These are phyloP conservation scores for Penicillium desertorum DNA, from an alignment of 495 filamentous ascomycete genomes.

Conservation along the genomic window DNA sequence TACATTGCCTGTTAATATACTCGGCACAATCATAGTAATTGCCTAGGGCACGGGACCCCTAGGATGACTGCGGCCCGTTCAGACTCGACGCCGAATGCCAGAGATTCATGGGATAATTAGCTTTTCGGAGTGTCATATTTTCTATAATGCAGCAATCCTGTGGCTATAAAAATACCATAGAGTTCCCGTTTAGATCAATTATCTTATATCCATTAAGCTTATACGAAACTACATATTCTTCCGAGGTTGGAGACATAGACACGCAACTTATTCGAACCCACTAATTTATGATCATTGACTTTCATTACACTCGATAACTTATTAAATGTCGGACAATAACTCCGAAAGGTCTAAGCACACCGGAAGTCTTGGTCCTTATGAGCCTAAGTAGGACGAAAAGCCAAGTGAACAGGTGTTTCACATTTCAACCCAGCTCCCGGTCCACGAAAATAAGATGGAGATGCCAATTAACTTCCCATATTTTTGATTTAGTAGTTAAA, in stretches of 20 bases:
- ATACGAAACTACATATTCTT: not conserved
- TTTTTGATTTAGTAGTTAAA: not conserved
- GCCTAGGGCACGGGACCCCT: conserved; percentile 6
- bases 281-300: not conserved
- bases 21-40: conserved; percentile 1
- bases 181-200: not conserved
- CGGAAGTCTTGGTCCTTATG: conserved; percentile 19
- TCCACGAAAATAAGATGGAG: conserved; percentile 9
- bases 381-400: conserved; percentile 23
- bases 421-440: conserved; percentile 15
- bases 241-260: not conserved
- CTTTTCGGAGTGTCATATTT: not conserved
- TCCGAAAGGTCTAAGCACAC: conserved; percentile 15
- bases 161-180: not conserved
- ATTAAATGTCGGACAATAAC: not conserved
- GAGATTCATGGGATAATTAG: not conserved
- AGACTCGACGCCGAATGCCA: conserved; percentile 6
- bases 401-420: conserved; percentile 14
- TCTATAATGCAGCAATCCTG: not conserved
- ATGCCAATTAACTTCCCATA: not conserved
- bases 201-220: not conserved
- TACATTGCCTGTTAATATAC: not conserved
- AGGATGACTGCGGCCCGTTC: conserved; percentile 20
- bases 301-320: not conserved
- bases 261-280: not conserved